Base-by-base conservation (phyloP, 2,329 filamentous ascomycete genomes). In the Macrophomina phaseolina region DNA sequence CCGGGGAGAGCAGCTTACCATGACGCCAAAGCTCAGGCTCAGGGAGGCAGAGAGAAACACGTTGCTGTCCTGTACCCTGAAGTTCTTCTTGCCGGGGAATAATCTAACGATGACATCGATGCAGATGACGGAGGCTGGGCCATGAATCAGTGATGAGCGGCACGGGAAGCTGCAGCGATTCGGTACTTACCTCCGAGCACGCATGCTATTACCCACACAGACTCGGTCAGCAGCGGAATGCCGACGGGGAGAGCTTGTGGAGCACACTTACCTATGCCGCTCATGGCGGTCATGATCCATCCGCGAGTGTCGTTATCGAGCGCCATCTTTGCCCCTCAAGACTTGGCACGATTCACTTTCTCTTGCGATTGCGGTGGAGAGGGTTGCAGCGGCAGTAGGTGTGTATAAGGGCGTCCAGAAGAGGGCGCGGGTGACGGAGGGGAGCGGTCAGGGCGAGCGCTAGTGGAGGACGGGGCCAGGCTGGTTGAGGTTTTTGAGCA, bases 11-110 rank as follows among this genome's bases (percentile, higher is more conserved):
- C 16, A 48, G 11, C 51, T 1, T 38, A 97, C 94, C 93, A 99
- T 97, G 53, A 98, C 94, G 51, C 95, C 94, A 71, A 97, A 97
- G 77, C 93, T 97, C 70, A 99, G 81, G 79, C 94, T 97, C 68
- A 98, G 81, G 0, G 94, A 97, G 28, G 89, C 89, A 0, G 94
- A 94, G 4, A 97, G 84, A 76, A 99, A 99, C 28, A 84, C 84
- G 81, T 92, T 94, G 80, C 92, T 97, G 69, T 97, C 91, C 75
- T 96, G 89, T 71, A 99, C 96, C 72, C 89, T 87, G 78, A 98
- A 99, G 75, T 89, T 85, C 73, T 85, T 87, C 79, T 90, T 89
- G 63, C 90, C 87, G 3, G 92, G 91, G 60, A 97, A 82, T 62
- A 86, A 84, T 67, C 89, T 89, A 60, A 97, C 83, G 64, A 97